phyloP scores from a whole-genome alignment of 179 eudicot species.

The Carnegiea gigantea region DNA sequence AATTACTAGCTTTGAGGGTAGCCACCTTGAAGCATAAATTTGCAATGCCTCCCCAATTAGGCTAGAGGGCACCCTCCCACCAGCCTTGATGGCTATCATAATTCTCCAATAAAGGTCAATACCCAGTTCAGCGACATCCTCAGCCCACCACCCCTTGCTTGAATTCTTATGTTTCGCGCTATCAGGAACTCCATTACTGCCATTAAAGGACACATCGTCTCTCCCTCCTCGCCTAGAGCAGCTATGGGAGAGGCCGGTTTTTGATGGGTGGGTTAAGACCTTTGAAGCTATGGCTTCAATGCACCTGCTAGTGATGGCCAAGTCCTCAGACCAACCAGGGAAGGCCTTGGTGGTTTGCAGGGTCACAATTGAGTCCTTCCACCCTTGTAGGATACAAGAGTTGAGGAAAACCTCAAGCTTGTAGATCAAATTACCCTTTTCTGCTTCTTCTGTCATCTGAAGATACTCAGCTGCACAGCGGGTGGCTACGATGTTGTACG shows the following conservation, averaged over 20 bases:
- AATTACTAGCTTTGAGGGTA: slow-evolving; percentile 50
- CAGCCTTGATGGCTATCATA: slow-evolving; percentile 75
- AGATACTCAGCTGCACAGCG: slow-evolving; percentile 87
- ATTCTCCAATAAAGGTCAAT: slow-evolving; percentile 88
- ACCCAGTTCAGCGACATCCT: slow-evolving; percentile 73
- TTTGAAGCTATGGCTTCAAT: slow-evolving; percentile 70
- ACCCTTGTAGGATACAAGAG: slow-evolving; percentile 84
- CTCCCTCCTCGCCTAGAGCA: slow-evolving; percentile 45
- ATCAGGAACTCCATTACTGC: slow-evolving; percentile 28
- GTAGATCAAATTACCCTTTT: slow-evolving; percentile 72
- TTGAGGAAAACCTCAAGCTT: slow-evolving; percentile 81
- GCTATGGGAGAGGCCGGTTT: slow-evolving; percentile 46
- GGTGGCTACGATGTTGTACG: slow-evolving; percentile 67
- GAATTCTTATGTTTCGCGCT: slow-evolving; percentile 27
- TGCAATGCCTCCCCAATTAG: slow-evolving; percentile 77
- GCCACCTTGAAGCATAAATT: slow-evolving; percentile 74
- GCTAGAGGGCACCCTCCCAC: slow-evolving; percentile 54
- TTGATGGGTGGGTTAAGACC: slow-evolving; percentile 57
- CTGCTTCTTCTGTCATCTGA: slow-evolving; percentile 86
- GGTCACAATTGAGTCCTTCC: slow-evolving; percentile 78
- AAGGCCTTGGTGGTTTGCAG: slow-evolving; percentile 60
- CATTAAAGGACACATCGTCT: slow-evolving; percentile 48
- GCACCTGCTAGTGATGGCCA: slow-evolving; percentile 70
- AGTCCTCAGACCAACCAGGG: slow-evolving; percentile 70
- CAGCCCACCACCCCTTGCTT: slow-evolving; percentile 89